These are phyloP conservation scores for Acanthamoeba pearcei DNA, from an alignment of 208 protist genomes.

Conservation along the genomic window DNA sequence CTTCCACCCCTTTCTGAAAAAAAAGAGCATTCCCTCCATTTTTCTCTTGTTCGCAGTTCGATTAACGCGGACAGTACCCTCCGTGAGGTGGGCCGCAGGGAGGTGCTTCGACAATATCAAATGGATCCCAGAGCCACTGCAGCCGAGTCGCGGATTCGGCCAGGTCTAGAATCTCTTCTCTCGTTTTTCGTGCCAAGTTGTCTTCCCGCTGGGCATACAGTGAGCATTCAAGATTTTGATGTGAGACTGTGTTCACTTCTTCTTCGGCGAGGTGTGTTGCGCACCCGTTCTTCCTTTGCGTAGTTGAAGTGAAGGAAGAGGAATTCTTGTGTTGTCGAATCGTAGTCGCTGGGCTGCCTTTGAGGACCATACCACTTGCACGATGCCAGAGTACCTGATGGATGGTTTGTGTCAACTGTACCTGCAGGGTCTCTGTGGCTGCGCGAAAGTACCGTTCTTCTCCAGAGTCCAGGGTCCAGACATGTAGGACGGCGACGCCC, in stretches of 20 bases:
- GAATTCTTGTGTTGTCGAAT: neutral
- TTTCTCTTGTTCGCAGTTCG: too few species aligned
- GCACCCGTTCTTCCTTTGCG: neutral
- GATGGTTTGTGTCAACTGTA: neutral
- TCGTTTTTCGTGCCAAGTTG: neutral
- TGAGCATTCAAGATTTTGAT: too few species aligned
- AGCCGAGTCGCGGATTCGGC: neutral
- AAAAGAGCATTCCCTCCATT: too few species aligned
- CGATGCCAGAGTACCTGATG: neutral
- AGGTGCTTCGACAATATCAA: neutral
- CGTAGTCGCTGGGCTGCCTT: neutral
- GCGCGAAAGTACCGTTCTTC: neutral
- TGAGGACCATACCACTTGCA: neutral
- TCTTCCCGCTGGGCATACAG: neutral
- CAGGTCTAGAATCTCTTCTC: neutral
- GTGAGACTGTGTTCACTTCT: neutral
- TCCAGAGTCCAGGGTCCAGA: neutral
- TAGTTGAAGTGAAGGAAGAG: slow-evolving; percentile 38
- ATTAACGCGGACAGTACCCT: neutral
- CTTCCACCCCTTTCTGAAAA: too few species aligned
- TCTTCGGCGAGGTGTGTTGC: neutral
- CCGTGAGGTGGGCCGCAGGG: neutral
- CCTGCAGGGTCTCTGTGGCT: too few species aligned
- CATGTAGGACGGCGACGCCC: neutral
- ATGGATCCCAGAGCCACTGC: neutral